Base-by-base conservation (phyloP, 495 filamentous ascomycete genomes). In the Aspergillus sclerotiicarbonarius region DNA sequence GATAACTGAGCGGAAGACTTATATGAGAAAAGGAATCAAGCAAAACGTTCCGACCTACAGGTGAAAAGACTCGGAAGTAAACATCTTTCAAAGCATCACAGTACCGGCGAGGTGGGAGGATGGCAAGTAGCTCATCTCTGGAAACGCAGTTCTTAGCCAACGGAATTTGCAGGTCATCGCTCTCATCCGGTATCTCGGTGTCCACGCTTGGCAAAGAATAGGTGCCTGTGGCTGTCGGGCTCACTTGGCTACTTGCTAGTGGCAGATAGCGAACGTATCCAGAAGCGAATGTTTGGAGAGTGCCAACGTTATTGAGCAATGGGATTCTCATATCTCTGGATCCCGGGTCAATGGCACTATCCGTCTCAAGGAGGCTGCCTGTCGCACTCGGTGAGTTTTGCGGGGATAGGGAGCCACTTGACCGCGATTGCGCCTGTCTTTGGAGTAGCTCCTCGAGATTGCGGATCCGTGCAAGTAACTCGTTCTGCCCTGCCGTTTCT, bases 251-350 rank as follows among this genome's bases (percentile, higher is more conserved):
- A 71, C 67, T 70, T 19, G 67, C 68, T 12, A 72, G 41, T n/a
- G 74, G 74, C 35, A 74, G 61, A 57, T 76, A 76, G 10, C 71
- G 71, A 29, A 76, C 72, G 66, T 76, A 70, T n/a, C 74, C 74
- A 4, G 74, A 72, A 20, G 67, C 47, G 10, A 65, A 74, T 0
- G 67, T 74, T 20, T 71, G 74, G 0, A 76, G 56, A 1, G 61
- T 62, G 1, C 74, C 74, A 31, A 71, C 60, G 51, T 64, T 68
- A 2, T 55, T 67, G 21, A 67, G 46, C 58, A 69, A 51, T 1
- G 68, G 56, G 31, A 61, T 62, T 18, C 50, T 44, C 0, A 54
- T 39, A 21, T 69, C 67, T 57, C 62, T 60, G 3, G 59, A 43
- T 18, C 69, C 62, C 3, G 60, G 18, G 0, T 55, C 65, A 9